These are phyloP conservation scores for Phanerochaete sordida DNA, from an alignment of 768 basidiomycete genomes.

Conservation along the genomic window DNA sequence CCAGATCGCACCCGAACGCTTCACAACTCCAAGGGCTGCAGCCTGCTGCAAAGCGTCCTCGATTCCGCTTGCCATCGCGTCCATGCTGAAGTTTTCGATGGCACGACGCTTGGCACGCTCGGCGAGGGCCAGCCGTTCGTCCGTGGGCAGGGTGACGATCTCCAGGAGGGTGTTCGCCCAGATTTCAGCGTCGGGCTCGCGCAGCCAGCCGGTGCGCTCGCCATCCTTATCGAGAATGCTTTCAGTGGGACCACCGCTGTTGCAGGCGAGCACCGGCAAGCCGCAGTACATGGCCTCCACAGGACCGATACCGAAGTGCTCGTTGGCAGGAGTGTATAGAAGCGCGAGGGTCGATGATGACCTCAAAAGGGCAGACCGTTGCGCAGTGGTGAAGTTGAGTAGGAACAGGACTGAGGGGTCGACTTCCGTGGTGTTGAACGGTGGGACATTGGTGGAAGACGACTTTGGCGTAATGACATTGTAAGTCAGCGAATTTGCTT, in stretches of 20 bases:
- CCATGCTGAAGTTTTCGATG: constrained; percentile 65
- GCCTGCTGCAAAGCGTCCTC: constrained; percentile 55
- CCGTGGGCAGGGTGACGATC: constrained; percentile 44
- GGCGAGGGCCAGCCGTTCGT: constrained; percentile 46
- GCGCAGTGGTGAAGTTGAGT: constrained; percentile 84
- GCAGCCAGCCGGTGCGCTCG: constrained; percentile 73
- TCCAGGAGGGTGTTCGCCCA: constrained; percentile 73
- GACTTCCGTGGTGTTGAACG: constrained; percentile 32
- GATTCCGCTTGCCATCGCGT: constrained; percentile 62
- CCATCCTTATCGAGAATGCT: constrained; percentile 54
- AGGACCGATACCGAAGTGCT: constrained; percentile 97
- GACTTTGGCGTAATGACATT: constrained; percentile 48
- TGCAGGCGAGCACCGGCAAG: constrained; percentile 83
- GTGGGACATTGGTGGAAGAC: constrained; percentile 37
- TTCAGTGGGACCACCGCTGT: constrained; percentile 89
- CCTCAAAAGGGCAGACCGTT: constrained; percentile 78
- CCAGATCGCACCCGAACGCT: not conserved
- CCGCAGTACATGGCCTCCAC: constrained; percentile 94
- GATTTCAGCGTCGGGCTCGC: constrained; percentile 50
- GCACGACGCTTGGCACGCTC: constrained; percentile 60
- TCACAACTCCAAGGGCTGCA: constrained; percentile 45
- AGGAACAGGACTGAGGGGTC: constrained; percentile 76
- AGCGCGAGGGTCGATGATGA: constrained; percentile 65
- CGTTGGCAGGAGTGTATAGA: constrained; percentile 91
- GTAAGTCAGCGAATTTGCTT: constrained; percentile 53